Evolutionary conservation across 2,329 filamentous ascomycete genomes (phyloP).

Genomic region (Aureobasidium leucospermi): DNA sequence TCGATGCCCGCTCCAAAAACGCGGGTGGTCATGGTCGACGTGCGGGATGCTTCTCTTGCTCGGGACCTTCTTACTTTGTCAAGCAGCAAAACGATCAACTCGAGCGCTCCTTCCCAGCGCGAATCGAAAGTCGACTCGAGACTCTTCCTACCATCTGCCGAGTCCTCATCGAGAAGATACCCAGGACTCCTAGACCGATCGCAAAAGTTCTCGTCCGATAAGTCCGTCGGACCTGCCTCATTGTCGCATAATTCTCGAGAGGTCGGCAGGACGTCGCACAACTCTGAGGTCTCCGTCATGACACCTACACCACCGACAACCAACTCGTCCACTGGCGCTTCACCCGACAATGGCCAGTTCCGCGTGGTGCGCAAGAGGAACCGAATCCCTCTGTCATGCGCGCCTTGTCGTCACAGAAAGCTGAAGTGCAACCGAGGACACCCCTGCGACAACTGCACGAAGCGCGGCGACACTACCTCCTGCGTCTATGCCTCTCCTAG

Average conservation of each 20-base stretch:
- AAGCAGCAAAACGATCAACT: neutral
- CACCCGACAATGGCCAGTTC: conserved; percentile 72
- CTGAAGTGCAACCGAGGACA: conserved; percentile 89
- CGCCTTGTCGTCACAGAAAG: conserved; percentile 84
- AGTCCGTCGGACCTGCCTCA: neutral
- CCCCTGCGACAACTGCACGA: conserved; percentile 91
- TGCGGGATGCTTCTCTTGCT: neutral
- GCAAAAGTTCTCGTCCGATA: no score
- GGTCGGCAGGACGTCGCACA: neutral
- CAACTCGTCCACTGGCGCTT: conserved; percentile 68
- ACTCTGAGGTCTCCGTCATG: conserved; percentile 33
- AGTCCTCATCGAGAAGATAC: neutral
- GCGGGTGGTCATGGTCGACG: neutral
- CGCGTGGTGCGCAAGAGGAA: conserved; percentile 88
- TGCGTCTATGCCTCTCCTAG: conserved; percentile 72
- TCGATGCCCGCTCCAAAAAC: no score
- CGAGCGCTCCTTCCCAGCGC: neutral
- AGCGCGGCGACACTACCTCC: conserved; percentile 70
- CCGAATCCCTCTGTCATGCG: conserved; percentile 83
- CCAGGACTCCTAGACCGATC: no score
- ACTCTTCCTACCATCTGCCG: neutral
- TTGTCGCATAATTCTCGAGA: neutral
- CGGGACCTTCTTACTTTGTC: neutral
- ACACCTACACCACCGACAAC: conserved; percentile 72
- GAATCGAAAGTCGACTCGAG: neutral